phyloP scores from a whole-genome alignment of 345 rosid genomes.

The Rhodamnia argentea region DNA sequence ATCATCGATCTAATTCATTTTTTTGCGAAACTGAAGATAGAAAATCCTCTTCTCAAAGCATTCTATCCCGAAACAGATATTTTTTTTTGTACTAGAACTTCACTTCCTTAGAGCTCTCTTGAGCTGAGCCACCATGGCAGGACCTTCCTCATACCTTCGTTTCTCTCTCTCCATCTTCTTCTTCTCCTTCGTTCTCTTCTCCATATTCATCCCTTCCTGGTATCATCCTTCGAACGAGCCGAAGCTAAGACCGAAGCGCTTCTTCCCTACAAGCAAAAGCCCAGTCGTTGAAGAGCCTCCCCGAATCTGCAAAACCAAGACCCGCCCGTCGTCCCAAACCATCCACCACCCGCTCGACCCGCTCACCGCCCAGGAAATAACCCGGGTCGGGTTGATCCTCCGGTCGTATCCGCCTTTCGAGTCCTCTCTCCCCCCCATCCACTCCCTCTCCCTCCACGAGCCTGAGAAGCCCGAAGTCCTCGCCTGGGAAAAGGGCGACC shows the following conservation, averaged over 20 bases:
- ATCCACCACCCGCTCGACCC: slow-evolving; percentile 72
- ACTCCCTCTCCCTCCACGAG: slow-evolving; percentile 63
- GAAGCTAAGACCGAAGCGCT: neutral
- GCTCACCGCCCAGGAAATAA: slow-evolving; percentile 40
- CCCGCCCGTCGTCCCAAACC: slow-evolving; percentile 16
- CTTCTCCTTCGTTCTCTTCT: neutral
- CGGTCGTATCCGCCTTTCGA: slow-evolving; percentile 45
- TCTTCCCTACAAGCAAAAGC: neutral
- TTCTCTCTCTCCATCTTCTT: neutral
- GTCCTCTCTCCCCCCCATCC: slow-evolving; percentile 22
- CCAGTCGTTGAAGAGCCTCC: neutral
- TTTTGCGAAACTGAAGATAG: no score
- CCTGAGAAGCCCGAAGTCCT: slow-evolving; percentile 54
- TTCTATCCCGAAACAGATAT: no score
- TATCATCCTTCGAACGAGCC: neutral
- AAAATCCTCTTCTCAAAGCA: no score
- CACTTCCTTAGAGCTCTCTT: neutral
- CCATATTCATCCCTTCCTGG: neutral
- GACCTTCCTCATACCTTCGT: neutral
- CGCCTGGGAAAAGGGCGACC: slow-evolving; percentile 51
- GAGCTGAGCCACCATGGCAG: neutral
- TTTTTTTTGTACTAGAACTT: no score
- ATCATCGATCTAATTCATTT: neutral
- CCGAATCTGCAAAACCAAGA: neutral
- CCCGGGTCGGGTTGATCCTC: slow-evolving; percentile 30